Base-by-base conservation (phyloP, 2,329 filamentous ascomycete species). In the Aspergillus tubingensis region DNA sequence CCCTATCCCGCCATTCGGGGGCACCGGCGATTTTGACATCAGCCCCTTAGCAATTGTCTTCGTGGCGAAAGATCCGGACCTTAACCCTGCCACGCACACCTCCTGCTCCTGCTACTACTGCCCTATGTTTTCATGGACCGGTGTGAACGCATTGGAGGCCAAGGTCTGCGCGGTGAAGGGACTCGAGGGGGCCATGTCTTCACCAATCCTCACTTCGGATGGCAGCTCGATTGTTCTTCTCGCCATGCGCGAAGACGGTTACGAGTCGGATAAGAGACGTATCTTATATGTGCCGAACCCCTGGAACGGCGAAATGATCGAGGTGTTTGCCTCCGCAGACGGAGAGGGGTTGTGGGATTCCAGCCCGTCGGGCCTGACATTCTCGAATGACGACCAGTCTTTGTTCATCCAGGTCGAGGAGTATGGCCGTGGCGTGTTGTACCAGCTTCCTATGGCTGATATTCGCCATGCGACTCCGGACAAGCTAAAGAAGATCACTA, bases 1-100 rank as follows among this genome's bases (percentile, higher is more conserved):
- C 30, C 80, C 80, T 0, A 81, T 82, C 36, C 79, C 80, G 1
- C 76, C 80, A 1, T 81, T 82, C 63, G 80, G 80, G 1, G 80
- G 80, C 8, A 70, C 76, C 11, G 76, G 78, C 21, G 72, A 81
- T 61, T 82, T 81, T 64, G 80, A 81, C 61, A 75, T 82, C 49
- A 80, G 79, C 51, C 72, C 74, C 0, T 72, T 72, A 1, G 79
- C 79, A 25, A 76, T 81, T 55, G 76, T 77, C 2, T 81, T 82
- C 61, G 74, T 82, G 52, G 75, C 77, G 1, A 82, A 80, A 61
- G 79, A 81, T 60, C 80, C 80, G 1, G 68, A 66, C 6, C 59
- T 80, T 13, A 78, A 80, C 57, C 77, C 77, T 10, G 80, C 80
- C 5, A 76, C 74, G 2, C 79, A 82, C 67, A 82, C 80, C 0